phyloP scores from a whole-genome alignment of 768 basidiomycete species.

The Cystoderma amianthinum region DNA sequence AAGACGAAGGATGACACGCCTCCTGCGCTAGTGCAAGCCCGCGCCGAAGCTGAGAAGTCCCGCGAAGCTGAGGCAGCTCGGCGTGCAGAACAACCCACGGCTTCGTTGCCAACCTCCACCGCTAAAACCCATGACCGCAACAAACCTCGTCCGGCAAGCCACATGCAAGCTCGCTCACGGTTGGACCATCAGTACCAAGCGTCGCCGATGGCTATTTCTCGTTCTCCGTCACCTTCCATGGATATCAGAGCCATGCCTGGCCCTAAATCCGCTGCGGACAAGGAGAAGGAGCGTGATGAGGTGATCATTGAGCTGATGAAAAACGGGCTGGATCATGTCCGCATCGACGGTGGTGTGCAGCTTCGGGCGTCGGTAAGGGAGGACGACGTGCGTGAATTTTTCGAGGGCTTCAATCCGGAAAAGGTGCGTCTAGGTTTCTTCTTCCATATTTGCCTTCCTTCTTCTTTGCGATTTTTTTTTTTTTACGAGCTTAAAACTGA shows the following conservation, averaged over 20 bases:
- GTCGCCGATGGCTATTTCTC: slow-evolving; percentile 11
- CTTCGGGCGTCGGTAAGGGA: slow-evolving; percentile 47
- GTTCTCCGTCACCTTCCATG: slow-evolving; percentile 24
- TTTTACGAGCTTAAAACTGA: no score
- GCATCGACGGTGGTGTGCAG: slow-evolving; percentile 43
- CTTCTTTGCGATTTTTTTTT: no score
- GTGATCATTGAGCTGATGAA: slow-evolving; percentile 45
- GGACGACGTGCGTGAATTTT: slow-evolving; percentile 62
- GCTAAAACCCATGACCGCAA: background rate
- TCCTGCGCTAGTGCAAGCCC: slow-evolving; percentile 6
- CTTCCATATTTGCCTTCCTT: background rate
- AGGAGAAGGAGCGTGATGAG: slow-evolving; percentile 27
- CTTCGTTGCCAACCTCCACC: background rate
- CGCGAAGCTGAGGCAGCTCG: background rate
- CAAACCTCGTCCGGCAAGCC: background rate
- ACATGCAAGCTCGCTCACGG: background rate
- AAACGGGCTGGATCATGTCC: slow-evolving; percentile 65
- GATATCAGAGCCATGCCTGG: slow-evolving; percentile 3
- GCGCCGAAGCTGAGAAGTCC: slow-evolving; percentile 2
- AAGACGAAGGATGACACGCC: background rate
- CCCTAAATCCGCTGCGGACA: slow-evolving; percentile 21
- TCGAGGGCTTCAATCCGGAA: slow-evolving; percentile 65
- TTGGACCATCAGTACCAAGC: slow-evolving; percentile 6
- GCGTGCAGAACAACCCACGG: background rate
- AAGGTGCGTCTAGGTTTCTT: slow-evolving; percentile 65